These are phyloP conservation scores for bread wheat (Triticum aestivum) DNA, from an alignment of 176 grass and related monocot genomes.

Conservation along the genomic window IWGSC_CS_RefSeq_v2.1 NC_057814.1:393617137-393617636, in stretches of 20 bases:
- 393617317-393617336: neutral
- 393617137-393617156: conserved; percentile 24
- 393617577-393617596: conserved; percentile 83
- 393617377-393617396: conserved; percentile 23
- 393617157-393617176: neutral
- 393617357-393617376: conserved; percentile 41
- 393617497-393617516: neutral
- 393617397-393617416: conserved; percentile 45
- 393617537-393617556: conserved; percentile 48
- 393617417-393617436: conserved; percentile 54
- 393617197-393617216: conserved; percentile 22
- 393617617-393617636: conserved; percentile 81
- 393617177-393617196: conserved; percentile 16
- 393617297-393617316: neutral
- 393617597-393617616: conserved; percentile 82
- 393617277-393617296: neutral
- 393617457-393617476: conserved; percentile 48
- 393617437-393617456: conserved; percentile 78
- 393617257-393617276: conserved; percentile 35
- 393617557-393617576: conserved; percentile 75
- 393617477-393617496: neutral
- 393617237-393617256: neutral
- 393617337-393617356: conserved; percentile 19
- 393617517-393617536: conserved; percentile 1
- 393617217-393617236: conserved; percentile 24